Conservation (phyloP, 768 basidiomycete species). For the Lactarius quietus region DNA sequence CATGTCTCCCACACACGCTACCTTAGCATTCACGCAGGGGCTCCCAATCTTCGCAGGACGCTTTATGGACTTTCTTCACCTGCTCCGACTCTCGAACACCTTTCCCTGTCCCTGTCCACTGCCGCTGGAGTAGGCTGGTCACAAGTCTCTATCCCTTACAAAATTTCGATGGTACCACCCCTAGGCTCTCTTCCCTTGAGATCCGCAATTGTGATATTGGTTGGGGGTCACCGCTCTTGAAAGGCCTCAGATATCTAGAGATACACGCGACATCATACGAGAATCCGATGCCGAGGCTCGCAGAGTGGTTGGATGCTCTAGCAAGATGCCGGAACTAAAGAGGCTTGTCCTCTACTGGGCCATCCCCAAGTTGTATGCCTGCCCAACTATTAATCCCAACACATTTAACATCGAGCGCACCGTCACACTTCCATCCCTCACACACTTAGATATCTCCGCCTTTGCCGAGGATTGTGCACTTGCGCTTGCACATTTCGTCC, state of each 20-base stretch:
- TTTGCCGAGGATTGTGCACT: background rate
- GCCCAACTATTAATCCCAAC: background rate
- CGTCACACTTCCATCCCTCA: background rate
- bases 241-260: background rate
- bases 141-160: background rate
- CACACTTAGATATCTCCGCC: background rate
- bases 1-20: conserved; percentile 4
- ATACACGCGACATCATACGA: background rate
- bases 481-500: background rate
- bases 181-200: conserved; percentile 2
- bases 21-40: background rate
- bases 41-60: background rate
- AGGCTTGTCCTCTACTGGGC: background rate
- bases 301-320: conserved; percentile 5
- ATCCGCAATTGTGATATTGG: background rate
- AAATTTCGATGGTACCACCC: background rate
- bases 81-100: background rate
- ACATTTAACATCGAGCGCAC: background rate
- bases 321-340: background rate
- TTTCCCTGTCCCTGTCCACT: background rate
- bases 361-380: background rate
- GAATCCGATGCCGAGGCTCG: background rate
- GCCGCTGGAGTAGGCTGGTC: too few relatives aligned
- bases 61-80: background rate
- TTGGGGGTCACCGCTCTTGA: conserved; percentile 9